Evolutionary conservation across 2,329 filamentous ascomycete species (phyloP).

Genomic region (Fusarium sororula): DNA sequence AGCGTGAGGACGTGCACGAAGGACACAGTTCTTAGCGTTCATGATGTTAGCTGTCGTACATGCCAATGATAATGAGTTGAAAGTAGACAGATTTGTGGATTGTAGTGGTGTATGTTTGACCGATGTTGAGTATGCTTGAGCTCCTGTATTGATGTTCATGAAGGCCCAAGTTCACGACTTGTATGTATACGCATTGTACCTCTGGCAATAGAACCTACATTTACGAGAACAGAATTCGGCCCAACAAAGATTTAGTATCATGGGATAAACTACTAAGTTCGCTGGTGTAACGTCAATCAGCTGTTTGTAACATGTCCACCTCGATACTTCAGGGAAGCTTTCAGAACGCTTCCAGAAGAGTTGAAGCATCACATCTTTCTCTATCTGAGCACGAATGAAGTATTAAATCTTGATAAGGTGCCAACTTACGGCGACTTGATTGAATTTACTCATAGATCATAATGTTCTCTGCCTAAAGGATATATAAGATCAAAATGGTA

Average conservation of each 20-base stretch:
- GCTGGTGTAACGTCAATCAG: neutral
- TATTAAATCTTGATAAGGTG: neutral
- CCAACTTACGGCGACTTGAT: neutral
- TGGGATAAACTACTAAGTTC: neutral
- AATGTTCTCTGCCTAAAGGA: neutral
- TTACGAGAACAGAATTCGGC: neutral
- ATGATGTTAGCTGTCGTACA: constrained; percentile 9
- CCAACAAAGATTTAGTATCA: neutral
- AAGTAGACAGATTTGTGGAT: neutral
- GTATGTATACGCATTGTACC: neutral
- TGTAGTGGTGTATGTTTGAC: neutral
- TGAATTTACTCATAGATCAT: neutral
- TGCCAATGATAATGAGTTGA: constrained; percentile 23
- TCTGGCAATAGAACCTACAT: neutral
- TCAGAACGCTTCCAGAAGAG: neutral
- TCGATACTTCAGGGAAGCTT: neutral
- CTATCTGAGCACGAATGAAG: neutral
- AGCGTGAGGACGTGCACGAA: neutral
- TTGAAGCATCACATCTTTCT: neutral
- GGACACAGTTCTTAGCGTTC: constrained; percentile 9
- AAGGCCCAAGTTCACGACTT: neutral
- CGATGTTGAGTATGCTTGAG: neutral
- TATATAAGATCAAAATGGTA: neutral
- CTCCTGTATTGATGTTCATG: neutral
- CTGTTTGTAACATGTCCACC: neutral